phyloP scores from a whole-genome alignment of 2,329 filamentous ascomycete genomes.

The Botrytis fabae region DNA sequence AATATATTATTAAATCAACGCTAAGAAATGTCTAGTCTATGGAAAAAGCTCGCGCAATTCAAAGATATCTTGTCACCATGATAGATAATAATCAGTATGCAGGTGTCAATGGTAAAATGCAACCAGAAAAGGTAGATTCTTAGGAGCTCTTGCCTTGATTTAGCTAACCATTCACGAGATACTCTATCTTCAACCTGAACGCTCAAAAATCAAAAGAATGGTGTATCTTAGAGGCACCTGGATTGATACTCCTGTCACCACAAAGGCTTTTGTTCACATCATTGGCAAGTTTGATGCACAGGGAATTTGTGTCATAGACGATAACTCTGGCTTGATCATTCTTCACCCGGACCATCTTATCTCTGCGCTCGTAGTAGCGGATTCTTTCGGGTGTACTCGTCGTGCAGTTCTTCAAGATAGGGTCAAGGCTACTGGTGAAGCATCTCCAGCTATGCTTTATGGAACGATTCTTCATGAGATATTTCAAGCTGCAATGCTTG shows the following conservation, averaged over 20 bases:
- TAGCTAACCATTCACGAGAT: slow-evolving; percentile 54
- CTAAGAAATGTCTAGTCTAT: slow-evolving; percentile 70
- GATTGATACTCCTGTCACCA: slow-evolving; percentile 75
- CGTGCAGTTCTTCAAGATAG: slow-evolving; percentile 92
- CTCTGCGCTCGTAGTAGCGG: slow-evolving; percentile 92
- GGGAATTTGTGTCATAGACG: slow-evolving; percentile 79
- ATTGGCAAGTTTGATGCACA: slow-evolving; percentile 71
- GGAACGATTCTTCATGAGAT: slow-evolving; percentile 93
- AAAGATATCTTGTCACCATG: slow-evolving; percentile 80
- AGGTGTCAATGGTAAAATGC: slow-evolving; percentile 59
- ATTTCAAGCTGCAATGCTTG: slow-evolving; percentile 85
- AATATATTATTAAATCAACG: slow-evolving; percentile 40
- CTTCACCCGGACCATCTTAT: slow-evolving; percentile 94
- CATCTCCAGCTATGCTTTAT: slow-evolving; percentile 80
- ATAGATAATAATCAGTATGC: slow-evolving; percentile 69
- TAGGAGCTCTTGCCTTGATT: background rate
- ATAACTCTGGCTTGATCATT: slow-evolving; percentile 80
- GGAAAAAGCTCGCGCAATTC: slow-evolving; percentile 71
- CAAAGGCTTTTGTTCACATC: slow-evolving; percentile 79
- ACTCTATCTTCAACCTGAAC: slow-evolving; percentile 79
- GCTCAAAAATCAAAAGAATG: slow-evolving; percentile 61
- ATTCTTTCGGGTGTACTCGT: slow-evolving; percentile 89
- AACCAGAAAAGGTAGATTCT: slow-evolving; percentile 68
- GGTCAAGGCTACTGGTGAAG: slow-evolving; percentile 83
- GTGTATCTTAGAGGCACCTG: slow-evolving; percentile 83